These are phyloP conservation scores for Axilococcus clingmanii DNA, from an alignment of 139 green algal genomes.

Conservation along the genomic window DNA sequence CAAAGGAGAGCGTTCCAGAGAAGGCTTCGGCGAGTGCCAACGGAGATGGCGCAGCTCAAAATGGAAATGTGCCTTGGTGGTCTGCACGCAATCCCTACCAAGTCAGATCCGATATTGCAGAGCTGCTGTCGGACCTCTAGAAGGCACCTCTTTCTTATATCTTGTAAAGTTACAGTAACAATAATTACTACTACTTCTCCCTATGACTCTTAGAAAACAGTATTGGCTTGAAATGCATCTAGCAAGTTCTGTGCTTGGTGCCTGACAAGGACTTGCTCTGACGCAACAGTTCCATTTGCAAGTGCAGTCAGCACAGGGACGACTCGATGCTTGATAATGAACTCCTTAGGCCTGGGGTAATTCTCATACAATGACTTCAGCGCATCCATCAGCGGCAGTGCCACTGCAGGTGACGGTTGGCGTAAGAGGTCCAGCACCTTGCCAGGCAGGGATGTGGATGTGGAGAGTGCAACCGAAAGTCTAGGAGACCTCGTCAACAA, in stretches of 20 bases:
- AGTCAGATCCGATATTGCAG: conserved; percentile 30
- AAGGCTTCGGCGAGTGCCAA: not conserved
- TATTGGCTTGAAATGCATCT: conserved; percentile 61
- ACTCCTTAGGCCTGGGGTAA: conserved; percentile 67
- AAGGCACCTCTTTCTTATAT: not conserved
- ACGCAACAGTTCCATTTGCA: conserved; percentile 8
- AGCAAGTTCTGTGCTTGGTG: conserved; percentile 57
- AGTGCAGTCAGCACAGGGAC: conserved; percentile 33
- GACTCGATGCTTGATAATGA: conserved; percentile 50
- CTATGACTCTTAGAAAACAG: conserved; percentile 42
- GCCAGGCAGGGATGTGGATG: conserved; percentile 20
- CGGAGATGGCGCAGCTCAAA: not conserved
- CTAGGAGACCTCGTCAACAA: conserved; percentile 22
- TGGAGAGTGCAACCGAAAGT: conserved; percentile 17
- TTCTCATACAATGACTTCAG: conserved; percentile 62
- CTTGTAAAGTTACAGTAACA: not conserved
- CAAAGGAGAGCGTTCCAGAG: not conserved
- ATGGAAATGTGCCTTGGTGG: conserved; percentile 19
- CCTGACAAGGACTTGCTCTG: conserved; percentile 29
- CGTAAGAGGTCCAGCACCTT: conserved; percentile 32
- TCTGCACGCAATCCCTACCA: conserved; percentile 35
- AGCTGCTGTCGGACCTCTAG: conserved; percentile 22
- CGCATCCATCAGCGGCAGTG: conserved; percentile 39
- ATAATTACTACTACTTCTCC: not conserved
- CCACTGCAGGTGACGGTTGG: conserved; percentile 11